Evolutionary conservation across 768 basidiomycete genomes (phyloP).

Genomic region (Calocybe indica): DNA sequence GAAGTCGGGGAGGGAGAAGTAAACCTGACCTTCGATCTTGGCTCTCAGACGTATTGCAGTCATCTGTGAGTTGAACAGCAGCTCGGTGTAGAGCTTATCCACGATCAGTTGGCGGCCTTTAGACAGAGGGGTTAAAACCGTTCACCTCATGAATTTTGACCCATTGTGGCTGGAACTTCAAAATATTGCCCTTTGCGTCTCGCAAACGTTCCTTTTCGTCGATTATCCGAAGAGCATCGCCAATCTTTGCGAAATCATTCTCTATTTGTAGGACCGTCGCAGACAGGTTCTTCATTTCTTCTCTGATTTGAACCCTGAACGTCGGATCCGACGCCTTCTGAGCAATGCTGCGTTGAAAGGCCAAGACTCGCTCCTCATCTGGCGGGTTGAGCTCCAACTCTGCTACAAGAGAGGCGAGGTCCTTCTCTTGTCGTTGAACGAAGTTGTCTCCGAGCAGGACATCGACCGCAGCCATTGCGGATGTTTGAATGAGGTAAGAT

Average conservation of each 20-base stretch:
- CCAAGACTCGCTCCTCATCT: not conserved
- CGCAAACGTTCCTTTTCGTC: not conserved
- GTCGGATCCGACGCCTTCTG: not conserved
- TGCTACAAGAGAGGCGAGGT: not conserved
- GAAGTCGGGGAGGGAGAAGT: not conserved
- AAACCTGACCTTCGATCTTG: not conserved
- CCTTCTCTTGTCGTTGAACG: not conserved
- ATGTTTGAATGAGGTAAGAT: too few relatives aligned
- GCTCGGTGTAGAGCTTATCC: not conserved
- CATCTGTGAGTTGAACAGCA: constrained; percentile 1
- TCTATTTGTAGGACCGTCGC: constrained; percentile 4
- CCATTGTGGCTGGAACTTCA: constrained; percentile 1
- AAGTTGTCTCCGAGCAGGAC: too few relatives aligned
- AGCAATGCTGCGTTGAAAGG: not conserved
- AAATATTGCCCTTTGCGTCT: not conserved
- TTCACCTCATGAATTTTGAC: not conserved
- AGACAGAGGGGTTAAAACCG: too few relatives aligned
- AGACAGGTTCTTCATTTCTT: constrained; percentile 1
- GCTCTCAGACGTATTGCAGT: constrained; percentile 4
- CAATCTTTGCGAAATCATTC: constrained; percentile 1
- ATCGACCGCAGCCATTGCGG: too few relatives aligned
- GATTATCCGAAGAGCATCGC: not conserved
- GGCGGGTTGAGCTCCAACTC: constrained; percentile 1
- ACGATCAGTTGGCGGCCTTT: not conserved
- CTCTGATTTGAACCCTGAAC: not conserved